Evolutionary conservation across 345 rosid species (phyloP).

Genomic region (Diplotaxis tenuifolia): DNA sequence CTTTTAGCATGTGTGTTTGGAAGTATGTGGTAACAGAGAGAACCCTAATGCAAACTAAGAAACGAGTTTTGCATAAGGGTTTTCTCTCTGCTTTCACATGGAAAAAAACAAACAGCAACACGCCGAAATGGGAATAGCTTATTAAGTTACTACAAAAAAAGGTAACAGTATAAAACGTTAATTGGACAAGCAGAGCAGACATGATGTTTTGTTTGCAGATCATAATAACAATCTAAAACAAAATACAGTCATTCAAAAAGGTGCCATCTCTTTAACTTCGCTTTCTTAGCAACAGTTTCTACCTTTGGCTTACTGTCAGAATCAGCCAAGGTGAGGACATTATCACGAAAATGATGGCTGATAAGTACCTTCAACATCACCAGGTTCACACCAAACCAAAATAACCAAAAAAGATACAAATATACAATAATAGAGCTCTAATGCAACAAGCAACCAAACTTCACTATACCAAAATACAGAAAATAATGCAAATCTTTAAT

Average conservation of each 20-base stretch:
- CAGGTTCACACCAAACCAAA: constrained; percentile 14
- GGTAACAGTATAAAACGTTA: not conserved
- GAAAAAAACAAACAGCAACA: constrained; percentile 19
- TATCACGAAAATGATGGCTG: constrained; percentile 14
- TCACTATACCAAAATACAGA: constrained; percentile 12
- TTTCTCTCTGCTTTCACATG: constrained; percentile 15
- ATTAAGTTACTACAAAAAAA: constrained; percentile 6
- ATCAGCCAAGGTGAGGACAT: constrained; percentile 19
- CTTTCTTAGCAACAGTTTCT: constrained; percentile 29
- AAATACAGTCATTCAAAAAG: constrained; percentile 9
- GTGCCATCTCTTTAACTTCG: not conserved
- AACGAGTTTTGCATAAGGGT: not conserved
- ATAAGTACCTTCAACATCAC: constrained; percentile 15
- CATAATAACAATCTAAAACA: constrained; percentile 4
- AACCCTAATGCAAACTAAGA: not conserved
- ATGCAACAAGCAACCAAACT: constrained; percentile 21
- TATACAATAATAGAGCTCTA: constrained; percentile 17
- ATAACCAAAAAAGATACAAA: constrained; percentile 1
- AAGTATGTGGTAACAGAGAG: constrained; percentile 6
- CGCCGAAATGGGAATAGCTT: too few relatives aligned
- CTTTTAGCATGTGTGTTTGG: constrained; percentile 6
- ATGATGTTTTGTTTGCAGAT: constrained; percentile 21
- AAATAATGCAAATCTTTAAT: constrained; percentile 26
- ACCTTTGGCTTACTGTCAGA: constrained; percentile 26
- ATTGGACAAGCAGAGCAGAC: constrained; percentile 9